Evolutionary conservation across 2,329 filamentous ascomycete genomes (phyloP).

Genomic region (Fusarium circinatum): DNA sequence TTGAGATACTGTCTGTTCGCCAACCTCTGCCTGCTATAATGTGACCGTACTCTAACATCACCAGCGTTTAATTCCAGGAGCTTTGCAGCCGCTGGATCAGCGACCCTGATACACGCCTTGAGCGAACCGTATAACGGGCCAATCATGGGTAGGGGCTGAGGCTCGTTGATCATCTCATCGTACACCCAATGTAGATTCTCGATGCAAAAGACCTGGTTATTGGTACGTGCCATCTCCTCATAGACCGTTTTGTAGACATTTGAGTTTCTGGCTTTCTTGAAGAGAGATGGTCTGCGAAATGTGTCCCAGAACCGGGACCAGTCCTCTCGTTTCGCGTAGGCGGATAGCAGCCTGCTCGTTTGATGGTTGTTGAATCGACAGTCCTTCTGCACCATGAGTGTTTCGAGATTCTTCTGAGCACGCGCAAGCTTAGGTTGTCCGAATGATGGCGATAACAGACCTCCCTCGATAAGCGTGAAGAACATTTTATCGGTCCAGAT

Average conservation of each 20-base stretch:
- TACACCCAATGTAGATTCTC: conserved; percentile 63
- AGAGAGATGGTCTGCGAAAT: conserved; percentile 66
- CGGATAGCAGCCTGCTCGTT: conserved; percentile 55
- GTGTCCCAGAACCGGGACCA: conserved; percentile 70
- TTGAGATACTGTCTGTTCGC: conserved; percentile 48
- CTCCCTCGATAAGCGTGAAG: conserved; percentile 56
- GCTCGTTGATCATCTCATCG: conserved; percentile 68
- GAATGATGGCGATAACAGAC: conserved; percentile 48
- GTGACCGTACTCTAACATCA: neutral
- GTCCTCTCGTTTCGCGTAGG: conserved; percentile 58
- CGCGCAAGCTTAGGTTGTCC: conserved; percentile 47
- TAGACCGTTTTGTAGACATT: conserved; percentile 67
- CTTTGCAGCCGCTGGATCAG: conserved; percentile 59
- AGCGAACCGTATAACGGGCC: conserved; percentile 59
- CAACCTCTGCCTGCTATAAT: conserved; percentile 36
- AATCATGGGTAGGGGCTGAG: conserved; percentile 57
- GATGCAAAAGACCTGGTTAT: conserved; percentile 56
- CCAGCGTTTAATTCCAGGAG: neutral
- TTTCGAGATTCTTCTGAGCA: conserved; percentile 58
- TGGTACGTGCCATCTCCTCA: conserved; percentile 56
- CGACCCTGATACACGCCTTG: conserved; percentile 64
- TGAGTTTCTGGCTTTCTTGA: conserved; percentile 59
- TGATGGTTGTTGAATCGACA: conserved; percentile 53
- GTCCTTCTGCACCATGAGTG: conserved; percentile 53
- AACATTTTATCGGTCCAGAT: conserved; percentile 60